A percentile compares a stretch with the other conserved stretches of the same genome.
Evolutionary conservation across 2,329 filamentous ascomycete genomes (phyloP).

Genomic region (Acrocalymma vagum): DNA sequence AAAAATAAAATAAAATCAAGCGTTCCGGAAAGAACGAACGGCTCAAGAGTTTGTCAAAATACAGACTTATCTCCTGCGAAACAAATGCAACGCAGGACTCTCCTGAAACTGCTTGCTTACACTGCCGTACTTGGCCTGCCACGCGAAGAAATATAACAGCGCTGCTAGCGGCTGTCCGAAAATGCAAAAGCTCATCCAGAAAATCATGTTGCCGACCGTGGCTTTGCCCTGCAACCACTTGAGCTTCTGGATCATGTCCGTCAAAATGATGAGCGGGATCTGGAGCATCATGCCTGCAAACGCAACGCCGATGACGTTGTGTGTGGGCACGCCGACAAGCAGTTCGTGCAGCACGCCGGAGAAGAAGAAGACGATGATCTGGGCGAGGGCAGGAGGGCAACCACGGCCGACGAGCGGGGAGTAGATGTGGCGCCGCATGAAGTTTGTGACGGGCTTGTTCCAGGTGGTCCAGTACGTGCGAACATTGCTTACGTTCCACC

Average conservation of each 20-base stretch:
- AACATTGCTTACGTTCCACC: conserved; percentile 88
- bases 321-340: conserved; percentile 91
- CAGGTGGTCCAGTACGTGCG: conserved; percentile 93
- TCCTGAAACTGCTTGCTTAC: conserved; percentile 60
- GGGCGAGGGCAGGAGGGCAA: conserved; percentile 75
- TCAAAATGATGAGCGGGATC: conserved; percentile 84
- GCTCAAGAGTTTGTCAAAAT: too few species aligned
- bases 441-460: conserved; percentile 98
- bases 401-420: conserved; percentile 86
- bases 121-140: conserved; percentile 96
- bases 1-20: too few species aligned
- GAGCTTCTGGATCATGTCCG: conserved; percentile 80
- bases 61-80: conserved; percentile 29
- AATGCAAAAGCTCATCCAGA: conserved; percentile 96
- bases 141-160: conserved; percentile 95
- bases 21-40: too few species aligned
- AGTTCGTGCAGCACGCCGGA: conserved; percentile 92
- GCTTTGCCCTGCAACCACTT: conserved; percentile 78
- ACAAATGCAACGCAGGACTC: conserved; percentile 30
- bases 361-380: conserved; percentile 83
- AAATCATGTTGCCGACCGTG: conserved; percentile 90
- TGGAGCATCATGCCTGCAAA: conserved; percentile 95
- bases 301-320: conserved; percentile 91
- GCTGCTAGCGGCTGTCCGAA: conserved; percentile 94
- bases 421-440: conserved; percentile 95